Evolutionary conservation across 768 basidiomycete species (phyloP).

Genomic region (Tricholoma sp.): DNA sequence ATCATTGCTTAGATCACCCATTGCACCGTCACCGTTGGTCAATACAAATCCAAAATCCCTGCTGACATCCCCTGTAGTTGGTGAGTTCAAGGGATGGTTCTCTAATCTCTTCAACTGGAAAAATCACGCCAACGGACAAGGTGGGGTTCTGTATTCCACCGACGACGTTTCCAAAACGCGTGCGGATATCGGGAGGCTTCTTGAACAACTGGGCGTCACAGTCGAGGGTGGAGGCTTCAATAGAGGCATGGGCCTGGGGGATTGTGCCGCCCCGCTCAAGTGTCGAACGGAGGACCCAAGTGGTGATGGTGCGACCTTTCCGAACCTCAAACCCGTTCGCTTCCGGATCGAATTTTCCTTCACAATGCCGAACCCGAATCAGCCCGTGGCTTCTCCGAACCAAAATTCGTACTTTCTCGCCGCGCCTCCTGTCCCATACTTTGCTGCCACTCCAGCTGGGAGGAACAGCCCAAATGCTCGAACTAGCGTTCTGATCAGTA

Average conservation of each 20-base stretch:
- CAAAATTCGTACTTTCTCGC: conserved; percentile 8
- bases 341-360: conserved; percentile 77
- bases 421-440: conserved; percentile 10
- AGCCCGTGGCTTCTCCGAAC: conserved; percentile 5
- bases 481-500: conserved; percentile 19
- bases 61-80: conserved; percentile 65
- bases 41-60: conserved; percentile 30
- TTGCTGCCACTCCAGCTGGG: conserved; percentile 17
- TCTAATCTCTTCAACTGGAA: conserved; percentile 95
- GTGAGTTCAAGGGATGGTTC: conserved; percentile 91
- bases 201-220: conserved; percentile 58
- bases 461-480: conserved; percentile 16
- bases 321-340: conserved; percentile 65
- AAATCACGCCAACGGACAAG: conserved; percentile 37
- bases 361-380: conserved; percentile 17
- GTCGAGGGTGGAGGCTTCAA: conserved; percentile 32
- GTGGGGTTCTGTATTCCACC: conserved; percentile 47
- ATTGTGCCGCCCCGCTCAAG: conserved; percentile 26
- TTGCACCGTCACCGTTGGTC: conserved; percentile 35
- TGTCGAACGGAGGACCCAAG: conserved; percentile 51
- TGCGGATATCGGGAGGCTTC: conserved; percentile 54
- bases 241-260: conserved; percentile 19
- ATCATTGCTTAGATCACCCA: conserved; percentile 44
- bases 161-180: conserved; percentile 58
- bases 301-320: conserved; percentile 32